Percentiles rank a stretch among this genome's conserved stretches.
Conservation (phyloP, 352 stramenopile genomes). For the Globisporangium perplexum region DNA sequence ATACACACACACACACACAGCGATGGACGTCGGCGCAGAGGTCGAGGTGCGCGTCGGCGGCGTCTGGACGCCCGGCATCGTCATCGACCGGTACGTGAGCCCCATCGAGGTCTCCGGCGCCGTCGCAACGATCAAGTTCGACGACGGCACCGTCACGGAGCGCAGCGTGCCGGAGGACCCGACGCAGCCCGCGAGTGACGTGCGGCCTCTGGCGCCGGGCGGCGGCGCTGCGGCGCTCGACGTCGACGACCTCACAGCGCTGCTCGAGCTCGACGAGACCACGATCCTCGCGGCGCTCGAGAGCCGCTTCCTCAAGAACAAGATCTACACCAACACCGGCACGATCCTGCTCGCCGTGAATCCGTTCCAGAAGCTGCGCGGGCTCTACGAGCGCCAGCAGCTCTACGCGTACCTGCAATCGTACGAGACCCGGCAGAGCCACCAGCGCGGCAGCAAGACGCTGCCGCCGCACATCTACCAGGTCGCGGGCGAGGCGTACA, state of each 20-base stretch:
- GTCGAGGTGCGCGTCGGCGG: conserved; percentile 48
- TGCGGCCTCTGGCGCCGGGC: conserved; percentile 19
- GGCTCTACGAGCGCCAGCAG: conserved; percentile 49
- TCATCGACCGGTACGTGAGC: conserved; percentile 63
- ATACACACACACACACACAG: neutral
- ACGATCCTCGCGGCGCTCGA: conserved; percentile 65
- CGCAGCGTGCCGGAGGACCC: conserved; percentile 36
- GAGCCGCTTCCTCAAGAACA: conserved; percentile 57
- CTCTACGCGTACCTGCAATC: conserved; percentile 62
- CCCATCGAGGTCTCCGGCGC: conserved; percentile 43
- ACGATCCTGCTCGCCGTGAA: conserved; percentile 82
- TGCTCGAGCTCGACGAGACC: conserved; percentile 71
- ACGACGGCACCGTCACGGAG: conserved; percentile 48
- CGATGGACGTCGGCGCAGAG: conserved; percentile 61
- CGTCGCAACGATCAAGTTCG: conserved; percentile 59
- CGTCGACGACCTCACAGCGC: conserved; percentile 79
- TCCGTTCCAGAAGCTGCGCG: conserved; percentile 67
- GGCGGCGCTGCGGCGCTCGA: conserved; percentile 19
- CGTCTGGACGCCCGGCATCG: conserved; percentile 42
- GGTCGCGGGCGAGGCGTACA: conserved; percentile 76
- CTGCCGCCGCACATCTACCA: conserved; percentile 83
- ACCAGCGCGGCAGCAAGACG: conserved; percentile 18
- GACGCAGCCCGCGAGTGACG: conserved; percentile 14
- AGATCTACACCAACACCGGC: conserved; percentile 86
- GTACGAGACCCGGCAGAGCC: conserved; percentile 38